Evolutionary conservation across 2,329 filamentous ascomycete genomes (phyloP), one percentile per base, ranked within the genome.

Genomic region (Ceratocystis smalleyi): DNA sequence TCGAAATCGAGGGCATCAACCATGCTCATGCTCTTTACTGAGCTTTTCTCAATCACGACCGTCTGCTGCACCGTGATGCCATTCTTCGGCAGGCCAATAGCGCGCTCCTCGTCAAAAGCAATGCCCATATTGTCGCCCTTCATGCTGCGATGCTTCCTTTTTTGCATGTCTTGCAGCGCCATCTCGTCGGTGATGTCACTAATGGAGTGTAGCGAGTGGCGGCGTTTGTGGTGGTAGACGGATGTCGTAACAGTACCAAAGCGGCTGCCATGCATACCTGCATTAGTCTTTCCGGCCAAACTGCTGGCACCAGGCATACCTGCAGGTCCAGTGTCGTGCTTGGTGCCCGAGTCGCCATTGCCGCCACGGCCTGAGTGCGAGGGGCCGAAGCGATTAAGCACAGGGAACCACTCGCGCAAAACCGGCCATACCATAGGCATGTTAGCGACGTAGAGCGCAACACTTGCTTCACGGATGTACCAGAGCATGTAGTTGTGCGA

Each of bases 401-500:
- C 43, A 12, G 65, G 62, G 62, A 67, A 75, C 35, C 73, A 65
- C 5, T 72, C 71, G 32, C 75, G 75, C n/a, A 76, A 68, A 1
- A 77, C 69, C 0, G 75, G 75, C 76, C 76, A 78, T 0, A 74
- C 75, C 12, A 76, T 71, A 6, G 76, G 76, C 3, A 78, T 72
- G 61, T 78, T 77, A 55, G 75, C 71, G 12, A 74, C 72, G 68
- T 77, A 76, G 47, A 78, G 71, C n/a, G 76, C 75, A 3, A 76
- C 77, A 0, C 76, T 77, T 0, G 76, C 76, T 67, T 78, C 76
- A 40, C 76, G 75, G 61, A 77, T 74, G 68, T 77, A 78, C 76
- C 76, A 78, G 63, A 73, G 75, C 2, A 73, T 74, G 76, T 75
- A 78, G 15, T 71, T 68, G 22, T 65, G 68, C 7, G 73, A 75